Percentiles rank a stretch among this genome's conserved stretches.
These are phyloP conservation scores for Knufia petricola DNA, from an alignment of 2,329 filamentous ascomycete species.

Conservation along the genomic window DNA sequence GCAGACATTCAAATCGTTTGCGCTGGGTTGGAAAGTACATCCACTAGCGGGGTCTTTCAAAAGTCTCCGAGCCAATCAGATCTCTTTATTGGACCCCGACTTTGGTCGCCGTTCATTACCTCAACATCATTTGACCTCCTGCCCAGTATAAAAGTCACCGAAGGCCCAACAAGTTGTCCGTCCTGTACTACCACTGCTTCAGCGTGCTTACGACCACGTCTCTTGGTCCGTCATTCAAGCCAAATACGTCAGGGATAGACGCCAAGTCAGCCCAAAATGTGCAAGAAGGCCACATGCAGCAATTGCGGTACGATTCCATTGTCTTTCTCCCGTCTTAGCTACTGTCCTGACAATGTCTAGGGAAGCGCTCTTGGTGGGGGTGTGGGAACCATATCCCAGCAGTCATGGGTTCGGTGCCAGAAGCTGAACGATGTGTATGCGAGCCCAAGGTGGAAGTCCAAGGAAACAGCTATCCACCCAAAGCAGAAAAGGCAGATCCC, in stretches of 20 bases:
- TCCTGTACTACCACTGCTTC: not conserved
- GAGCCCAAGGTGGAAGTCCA: not conserved
- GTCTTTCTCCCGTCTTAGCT: not conserved
- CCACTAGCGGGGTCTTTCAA: no score
- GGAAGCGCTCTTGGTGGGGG: not conserved
- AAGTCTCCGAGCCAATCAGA: not conserved
- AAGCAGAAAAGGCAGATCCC: not conserved
- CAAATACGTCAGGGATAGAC: not conserved
- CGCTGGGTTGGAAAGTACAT: no score
- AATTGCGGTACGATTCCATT: not conserved
- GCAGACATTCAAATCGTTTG: no score
- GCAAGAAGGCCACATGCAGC: not conserved
- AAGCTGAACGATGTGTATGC: not conserved
- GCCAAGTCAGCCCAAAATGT: not conserved
- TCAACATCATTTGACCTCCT: not conserved
- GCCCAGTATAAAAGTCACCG: not conserved
- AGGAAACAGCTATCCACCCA: not conserved
- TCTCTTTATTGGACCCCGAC: not conserved
- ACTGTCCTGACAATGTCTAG: conserved; percentile 1
- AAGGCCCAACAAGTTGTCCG: not conserved
- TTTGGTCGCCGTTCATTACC: not conserved
- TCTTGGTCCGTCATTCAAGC: no score
- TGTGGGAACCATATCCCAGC: not conserved
- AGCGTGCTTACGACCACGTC: no score
- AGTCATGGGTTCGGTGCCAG: conserved; percentile 1